Base-by-base conservation (phyloP, 2,329 filamentous ascomycete species). In the Diplodia mutila region DNA sequence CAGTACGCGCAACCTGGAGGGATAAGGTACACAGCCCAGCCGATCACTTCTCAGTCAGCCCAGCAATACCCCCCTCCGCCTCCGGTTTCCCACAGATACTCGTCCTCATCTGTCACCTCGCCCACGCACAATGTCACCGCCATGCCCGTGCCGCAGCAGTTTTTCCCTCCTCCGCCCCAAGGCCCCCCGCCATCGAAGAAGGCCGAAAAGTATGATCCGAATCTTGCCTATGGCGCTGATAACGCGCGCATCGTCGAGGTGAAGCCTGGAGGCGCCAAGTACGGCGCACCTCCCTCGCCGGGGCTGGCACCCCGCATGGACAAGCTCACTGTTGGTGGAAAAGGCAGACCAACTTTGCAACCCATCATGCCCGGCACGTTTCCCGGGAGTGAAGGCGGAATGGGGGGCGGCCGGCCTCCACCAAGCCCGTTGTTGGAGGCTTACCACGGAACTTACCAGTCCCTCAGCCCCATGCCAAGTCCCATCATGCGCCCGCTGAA, bases 361-460 rank as follows among this genome's bases (percentile, higher is more conserved):
- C 76, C 72, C 12, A 76, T 79, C 12, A 72, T 77, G 9, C 75
- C 77, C 12, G 76, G 76, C 5, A 75, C 74, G 14, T 72, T 73
- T 68, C 71, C 74, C 5, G 73, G 73, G 16, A 71, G 70, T 53
- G 51, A 57, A 23, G 54, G 53, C 29, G 52, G 63, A 2, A 46
- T 29, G 7, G 72, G 69, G 48, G 77, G 75, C 23, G 79, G 75
- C 39, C 76, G 84, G 53, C 86, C 92, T 1, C 92, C 93, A 0
- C 88, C 88, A 0, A 97, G 93, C 70, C 95, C 94, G 0, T 84
- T 98, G 61, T 87, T 97, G 1, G 94, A 98, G 80, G 90, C 95
- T 0, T 98, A 98, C 79, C 91, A 90, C 70, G 94, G 94, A 48
- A 97, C 94, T 0, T 98, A 97, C 74, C 94, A 98, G 79, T 92